A percentile compares a stretch with the other conserved stretches of the same genome.
phyloP scores from a whole-genome alignment of 495 filamentous ascomycete genomes.

The Bombardia bombarda region DNA sequence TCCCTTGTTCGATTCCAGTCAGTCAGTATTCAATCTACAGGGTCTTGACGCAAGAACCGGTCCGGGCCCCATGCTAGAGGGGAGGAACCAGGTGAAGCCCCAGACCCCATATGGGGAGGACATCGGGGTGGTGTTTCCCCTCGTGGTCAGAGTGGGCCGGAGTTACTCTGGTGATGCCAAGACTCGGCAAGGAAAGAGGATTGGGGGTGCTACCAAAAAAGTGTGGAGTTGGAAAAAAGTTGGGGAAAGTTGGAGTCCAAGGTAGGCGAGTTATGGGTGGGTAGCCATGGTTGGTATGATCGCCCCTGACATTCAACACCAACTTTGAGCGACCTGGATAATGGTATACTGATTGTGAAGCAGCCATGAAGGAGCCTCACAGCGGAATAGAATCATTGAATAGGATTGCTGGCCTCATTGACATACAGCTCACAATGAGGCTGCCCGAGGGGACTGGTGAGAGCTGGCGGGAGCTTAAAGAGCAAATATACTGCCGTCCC shows the following conservation, averaged over 20 bases:
- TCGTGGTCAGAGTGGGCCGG: constrained; percentile 3
- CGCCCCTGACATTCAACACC: too few relatives aligned
- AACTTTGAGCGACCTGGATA: too few relatives aligned
- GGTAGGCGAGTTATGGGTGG: not conserved
- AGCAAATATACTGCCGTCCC: constrained; percentile 21
- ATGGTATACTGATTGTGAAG: too few relatives aligned
- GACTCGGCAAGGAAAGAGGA: constrained; percentile 12
- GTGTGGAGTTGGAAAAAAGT: constrained; percentile 10
- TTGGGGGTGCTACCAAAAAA: too few relatives aligned
- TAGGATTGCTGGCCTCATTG: constrained; percentile 18
- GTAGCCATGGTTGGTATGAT: not conserved
- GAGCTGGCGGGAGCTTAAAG: constrained; percentile 10
- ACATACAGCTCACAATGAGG: constrained; percentile 6
- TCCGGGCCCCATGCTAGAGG: constrained; percentile 15
- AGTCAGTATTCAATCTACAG: too few relatives aligned
- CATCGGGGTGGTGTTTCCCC: not conserved
- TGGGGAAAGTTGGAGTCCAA: constrained; percentile 13
- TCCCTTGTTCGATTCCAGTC: constrained; percentile 6
- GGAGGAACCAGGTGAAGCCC: too few relatives aligned
- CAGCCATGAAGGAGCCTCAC: too few relatives aligned
- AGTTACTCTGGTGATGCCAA: too few relatives aligned
- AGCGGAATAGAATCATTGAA: too few relatives aligned
- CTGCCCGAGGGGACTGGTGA: too few relatives aligned
- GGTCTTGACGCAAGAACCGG: constrained; percentile 19
- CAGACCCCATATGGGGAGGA: too few relatives aligned